Percentiles rank a stretch among this genome's conserved stretches.
phyloP scores from a whole-genome alignment of 148 eudicot genomes.

The Rhododendron griersonianum region DNA sequence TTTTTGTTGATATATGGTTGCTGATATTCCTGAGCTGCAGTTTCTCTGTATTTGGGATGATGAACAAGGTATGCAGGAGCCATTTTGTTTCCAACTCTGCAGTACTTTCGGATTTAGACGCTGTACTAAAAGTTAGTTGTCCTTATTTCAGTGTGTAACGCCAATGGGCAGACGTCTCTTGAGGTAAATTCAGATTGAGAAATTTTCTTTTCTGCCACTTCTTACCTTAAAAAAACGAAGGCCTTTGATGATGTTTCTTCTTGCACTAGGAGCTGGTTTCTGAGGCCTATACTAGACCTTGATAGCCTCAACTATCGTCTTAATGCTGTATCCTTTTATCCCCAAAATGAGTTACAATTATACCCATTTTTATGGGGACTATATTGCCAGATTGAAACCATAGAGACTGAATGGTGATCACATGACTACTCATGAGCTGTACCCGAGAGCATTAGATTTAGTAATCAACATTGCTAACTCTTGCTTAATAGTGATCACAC shows the following conservation, averaged over 20 bases:
- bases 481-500: background rate
- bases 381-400: background rate
- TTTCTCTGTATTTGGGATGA: constrained; percentile 98
- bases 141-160: constrained; percentile 72
- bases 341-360: background rate
- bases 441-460: background rate
- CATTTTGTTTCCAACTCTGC: constrained; percentile 5
- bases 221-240: background rate
- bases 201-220: background rate
- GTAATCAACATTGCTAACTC: background rate
- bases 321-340: constrained; percentile 85
- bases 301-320: constrained; percentile 74
- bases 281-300: constrained; percentile 83
- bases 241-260: constrained; percentile 17
- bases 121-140: constrained; percentile 15
- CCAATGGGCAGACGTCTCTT: constrained; percentile 93
- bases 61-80: constrained; percentile 71
- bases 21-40: constrained; percentile 32
- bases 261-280: constrained; percentile 81
- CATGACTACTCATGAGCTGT: background rate
- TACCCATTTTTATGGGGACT: background rate
- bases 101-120: background rate
- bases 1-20: constrained; percentile 14
- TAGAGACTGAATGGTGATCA: background rate
- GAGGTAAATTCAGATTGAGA: constrained; percentile 41